Base-by-base conservation (phyloP, 2,329 filamentous ascomycete species). In the Calcarisporium arbuscula region DNA sequence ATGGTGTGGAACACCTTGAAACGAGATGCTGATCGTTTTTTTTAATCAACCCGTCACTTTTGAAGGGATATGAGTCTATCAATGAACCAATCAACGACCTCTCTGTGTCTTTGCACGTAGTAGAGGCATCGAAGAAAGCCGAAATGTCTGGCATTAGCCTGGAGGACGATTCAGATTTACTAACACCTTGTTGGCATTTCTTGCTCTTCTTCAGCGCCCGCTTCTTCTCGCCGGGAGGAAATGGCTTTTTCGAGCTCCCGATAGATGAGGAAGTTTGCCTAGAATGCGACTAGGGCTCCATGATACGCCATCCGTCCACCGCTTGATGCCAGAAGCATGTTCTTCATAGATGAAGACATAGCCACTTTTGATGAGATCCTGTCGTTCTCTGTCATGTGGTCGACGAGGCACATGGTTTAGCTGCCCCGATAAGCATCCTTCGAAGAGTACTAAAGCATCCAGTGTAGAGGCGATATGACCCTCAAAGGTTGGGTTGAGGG, bases 271-370 rank as follows among this genome's bases (percentile, higher is more conserved):
- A 87, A 94, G 54, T 92, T n/a, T 92, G 39, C 82, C 82, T 30
- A 90, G 68, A 30, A 94, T 90, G 12, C 84, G 80, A 57, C 82
- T 94, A 0, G 89, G 89, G 47, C 85, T 94, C 89, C 89, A 95
- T 6, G 82, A 81, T 9, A 90, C 77, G 11, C 89, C 88, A 48
- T 95, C 89, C 0, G 88, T 95, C 89, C 89, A 95, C 36, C 89
- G 74, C 64, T 94, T 94, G 62, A 95, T 94, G 5, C 87, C 87
- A 0, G 88, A 94, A 0, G 85, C 81, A 41, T 86, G 82, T 56
- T 95, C 87, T 52, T 94, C 87, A 57, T 95, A 95, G 45, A 95
- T 85, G 60, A 95, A 92, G 30, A 95, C 76, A 46, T 83, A 82
- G 22, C 89, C 89, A 47, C 86, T 94, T 46, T 75, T 75, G 53